Evolutionary conservation across 441 rosid genomes (phyloP).

Genomic region (Populus hybrid): DNA sequence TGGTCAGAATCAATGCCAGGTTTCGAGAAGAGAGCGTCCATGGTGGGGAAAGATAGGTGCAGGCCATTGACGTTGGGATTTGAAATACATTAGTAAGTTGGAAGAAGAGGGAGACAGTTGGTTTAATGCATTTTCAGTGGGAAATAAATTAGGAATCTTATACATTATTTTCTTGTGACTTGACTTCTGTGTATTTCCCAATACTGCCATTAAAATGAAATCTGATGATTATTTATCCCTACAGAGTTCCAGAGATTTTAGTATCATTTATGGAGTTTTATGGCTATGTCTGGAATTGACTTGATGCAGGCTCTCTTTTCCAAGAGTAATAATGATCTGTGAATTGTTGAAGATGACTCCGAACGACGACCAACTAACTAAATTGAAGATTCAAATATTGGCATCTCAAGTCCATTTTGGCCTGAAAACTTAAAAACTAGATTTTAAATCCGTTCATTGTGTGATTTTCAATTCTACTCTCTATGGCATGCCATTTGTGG

Average conservation of each 20-base stretch:
- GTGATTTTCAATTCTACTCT: too few relatives aligned
- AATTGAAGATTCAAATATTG: too few relatives aligned
- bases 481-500: too few relatives aligned
- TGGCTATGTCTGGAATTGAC: not conserved
- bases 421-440: too few relatives aligned
- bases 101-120: not conserved
- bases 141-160: not conserved
- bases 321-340: not conserved
- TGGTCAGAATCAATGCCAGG: constrained; percentile 4
- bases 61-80: constrained; percentile 25
- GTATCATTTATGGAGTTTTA: not conserved
- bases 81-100: not conserved
- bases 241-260: not conserved
- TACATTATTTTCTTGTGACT: not conserved
- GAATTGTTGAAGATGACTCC: not conserved
- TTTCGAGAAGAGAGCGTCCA: not conserved
- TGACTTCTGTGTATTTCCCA: constrained; percentile 24
- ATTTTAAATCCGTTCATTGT: too few relatives aligned
- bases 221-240: not conserved
- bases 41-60: constrained; percentile 30
- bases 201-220: not conserved
- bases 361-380: too few relatives aligned
- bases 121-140: constrained; percentile 2
- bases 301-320: not conserved
- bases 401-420: too few relatives aligned